Conservation (phyloP, 805 yeast species). For the Nakazawaea holstii region DNA sequence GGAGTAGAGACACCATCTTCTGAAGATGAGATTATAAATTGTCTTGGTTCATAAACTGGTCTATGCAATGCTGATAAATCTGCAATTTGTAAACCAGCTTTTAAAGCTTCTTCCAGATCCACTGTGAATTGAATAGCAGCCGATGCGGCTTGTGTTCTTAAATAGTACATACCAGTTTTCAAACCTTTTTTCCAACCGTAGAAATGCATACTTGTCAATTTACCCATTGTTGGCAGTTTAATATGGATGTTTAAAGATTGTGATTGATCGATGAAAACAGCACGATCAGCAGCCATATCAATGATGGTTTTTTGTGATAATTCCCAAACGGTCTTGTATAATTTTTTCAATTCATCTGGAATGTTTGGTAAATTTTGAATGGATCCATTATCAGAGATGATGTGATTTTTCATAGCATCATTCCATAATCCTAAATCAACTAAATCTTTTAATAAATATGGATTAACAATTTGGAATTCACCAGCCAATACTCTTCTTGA, state of each 20-base stretch:
- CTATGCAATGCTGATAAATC: slow-evolving; percentile 28
- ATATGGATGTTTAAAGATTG: slow-evolving; percentile 89
- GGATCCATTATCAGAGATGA: slow-evolving; percentile 78
- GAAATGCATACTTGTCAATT: slow-evolving; percentile 96
- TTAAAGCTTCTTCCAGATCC: slow-evolving; percentile 39
- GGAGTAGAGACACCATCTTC: slow-evolving; percentile 28
- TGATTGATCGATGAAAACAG: slow-evolving; percentile 79
- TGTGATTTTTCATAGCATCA: slow-evolving; percentile 68
- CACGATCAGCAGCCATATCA: slow-evolving; percentile 81
- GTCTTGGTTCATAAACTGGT: slow-evolving; percentile 24
- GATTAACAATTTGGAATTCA: slow-evolving; percentile 89
- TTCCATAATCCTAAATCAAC: slow-evolving; percentile 82
- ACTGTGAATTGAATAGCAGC: slow-evolving; percentile 92
- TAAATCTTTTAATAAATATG: slow-evolving; percentile 76
- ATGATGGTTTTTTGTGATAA: slow-evolving; percentile 79
- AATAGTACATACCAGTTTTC: slow-evolving; percentile 97
- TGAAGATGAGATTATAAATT: slow-evolving; percentile 12
- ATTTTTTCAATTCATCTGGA: slow-evolving; percentile 66
- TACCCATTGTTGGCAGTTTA: slow-evolving; percentile 90
- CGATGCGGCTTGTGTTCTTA: slow-evolving; percentile 96
- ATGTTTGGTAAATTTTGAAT: slow-evolving; percentile 69
- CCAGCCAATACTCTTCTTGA: slow-evolving; percentile 89
- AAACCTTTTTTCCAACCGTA: slow-evolving; percentile 98
- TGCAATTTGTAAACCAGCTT: slow-evolving; percentile 19
- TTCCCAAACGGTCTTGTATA: slow-evolving; percentile 98